These are phyloP conservation scores for Hemileia vastatrix DNA, from an alignment of 1,284 basidiomycete genomes.

Conservation along the genomic window DNA sequence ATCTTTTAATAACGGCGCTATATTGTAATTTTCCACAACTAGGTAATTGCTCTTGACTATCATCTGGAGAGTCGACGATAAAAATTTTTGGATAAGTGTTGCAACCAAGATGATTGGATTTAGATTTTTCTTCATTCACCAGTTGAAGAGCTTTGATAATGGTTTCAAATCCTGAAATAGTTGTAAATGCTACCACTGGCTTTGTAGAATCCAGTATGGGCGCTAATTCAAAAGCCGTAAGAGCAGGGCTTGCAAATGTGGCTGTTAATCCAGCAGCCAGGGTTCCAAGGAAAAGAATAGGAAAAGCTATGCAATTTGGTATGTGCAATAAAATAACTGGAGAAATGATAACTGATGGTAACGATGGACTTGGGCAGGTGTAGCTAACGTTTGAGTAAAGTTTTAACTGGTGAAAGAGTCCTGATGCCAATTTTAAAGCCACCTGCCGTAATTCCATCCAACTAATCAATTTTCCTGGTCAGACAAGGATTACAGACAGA, in stretches of 20 bases:
- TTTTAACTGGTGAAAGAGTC: neutral
- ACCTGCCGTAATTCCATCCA: constrained; percentile 1
- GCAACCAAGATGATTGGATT: neutral
- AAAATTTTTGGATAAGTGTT: neutral
- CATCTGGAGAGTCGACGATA: neutral
- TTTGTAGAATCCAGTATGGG: constrained; percentile 43
- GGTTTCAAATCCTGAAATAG: constrained; percentile 32
- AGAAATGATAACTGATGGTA: neutral
- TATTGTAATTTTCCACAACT: constrained; percentile 22
- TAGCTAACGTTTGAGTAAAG: neutral
- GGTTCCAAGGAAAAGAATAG: constrained; percentile 41
- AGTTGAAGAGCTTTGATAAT: constrained; percentile 33
- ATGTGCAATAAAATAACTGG: constrained; percentile 45
- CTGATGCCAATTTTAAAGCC: neutral
- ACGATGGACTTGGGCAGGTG: neutral
- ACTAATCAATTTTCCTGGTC: neutral
- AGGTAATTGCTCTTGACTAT: constrained; percentile 16
- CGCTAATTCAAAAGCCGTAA: constrained; percentile 43
- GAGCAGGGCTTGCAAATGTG: constrained; percentile 43
- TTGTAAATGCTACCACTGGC: constrained; percentile 43
- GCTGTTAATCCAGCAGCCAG: constrained; percentile 33
- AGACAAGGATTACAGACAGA: neutral
- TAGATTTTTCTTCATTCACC: constrained; percentile 27
- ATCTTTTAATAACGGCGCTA: constrained; percentile 25
- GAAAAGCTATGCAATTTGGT: constrained; percentile 44